Evolutionary conservation across 331 rosid genomes (phyloP).

Genomic region (Malus hybrid): DNA sequence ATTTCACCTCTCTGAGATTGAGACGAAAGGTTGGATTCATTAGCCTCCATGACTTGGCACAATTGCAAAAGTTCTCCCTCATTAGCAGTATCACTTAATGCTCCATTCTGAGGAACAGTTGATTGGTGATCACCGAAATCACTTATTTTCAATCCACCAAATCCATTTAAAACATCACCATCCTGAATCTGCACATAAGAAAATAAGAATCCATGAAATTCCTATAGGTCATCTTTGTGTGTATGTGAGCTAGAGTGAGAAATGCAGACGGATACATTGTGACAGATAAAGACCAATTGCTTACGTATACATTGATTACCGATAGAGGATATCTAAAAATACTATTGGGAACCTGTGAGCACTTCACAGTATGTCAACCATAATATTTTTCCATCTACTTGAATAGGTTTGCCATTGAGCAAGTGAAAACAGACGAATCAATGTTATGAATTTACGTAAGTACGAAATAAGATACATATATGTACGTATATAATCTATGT

Average conservation of each 20-base stretch:
- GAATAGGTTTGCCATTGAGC: neutral
- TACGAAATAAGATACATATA: neutral
- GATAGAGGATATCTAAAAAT: neutral
- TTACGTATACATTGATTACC: neutral
- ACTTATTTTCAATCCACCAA: constrained; percentile 32
- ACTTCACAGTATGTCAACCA: neutral
- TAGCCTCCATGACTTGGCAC: constrained; percentile 80
- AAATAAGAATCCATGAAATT: constrained; percentile 10
- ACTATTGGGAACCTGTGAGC: neutral
- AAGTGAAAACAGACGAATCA: neutral
- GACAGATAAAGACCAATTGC: neutral
- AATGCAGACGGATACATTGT: neutral
- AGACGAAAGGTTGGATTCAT: constrained; percentile 43
- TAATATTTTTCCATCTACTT: neutral
- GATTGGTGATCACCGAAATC: constrained; percentile 38
- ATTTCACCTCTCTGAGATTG: constrained; percentile 38
- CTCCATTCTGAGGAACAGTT: constrained; percentile 34
- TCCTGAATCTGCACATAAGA: constrained; percentile 41
- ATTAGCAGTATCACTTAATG: constrained; percentile 33
- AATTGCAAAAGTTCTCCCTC: constrained; percentile 82
- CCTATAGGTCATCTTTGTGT: neutral
- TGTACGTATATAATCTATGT: neutral
- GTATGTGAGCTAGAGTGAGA: neutral
- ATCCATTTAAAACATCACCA: constrained; percentile 37
- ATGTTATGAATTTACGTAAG: neutral